Evolutionary conservation across 2,329 filamentous ascomycete genomes (phyloP).

Genomic region (Allantophomopsis cytisporea): DNA sequence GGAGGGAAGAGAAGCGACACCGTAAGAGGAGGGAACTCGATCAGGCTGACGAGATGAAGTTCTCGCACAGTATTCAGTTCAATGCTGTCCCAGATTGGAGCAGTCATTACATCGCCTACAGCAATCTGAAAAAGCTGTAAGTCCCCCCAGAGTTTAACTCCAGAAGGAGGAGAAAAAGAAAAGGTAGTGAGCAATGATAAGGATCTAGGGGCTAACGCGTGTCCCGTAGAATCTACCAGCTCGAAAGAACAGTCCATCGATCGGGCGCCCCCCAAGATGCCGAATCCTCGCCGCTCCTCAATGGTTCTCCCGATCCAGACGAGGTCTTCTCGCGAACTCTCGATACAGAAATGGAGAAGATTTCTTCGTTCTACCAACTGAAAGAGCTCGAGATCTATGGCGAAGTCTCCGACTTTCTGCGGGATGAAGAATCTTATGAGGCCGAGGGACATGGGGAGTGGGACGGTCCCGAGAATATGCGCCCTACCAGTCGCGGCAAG

Average conservation of each 20-base stretch:
- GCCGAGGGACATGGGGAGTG: slow-evolving; percentile 18
- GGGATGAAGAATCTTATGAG: slow-evolving; percentile 56
- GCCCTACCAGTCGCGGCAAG: slow-evolving; percentile 28
- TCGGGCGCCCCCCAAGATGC: slow-evolving; percentile 47
- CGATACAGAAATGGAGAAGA: slow-evolving; percentile 85
- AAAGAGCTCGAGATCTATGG: slow-evolving; percentile 82
- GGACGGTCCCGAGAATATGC: slow-evolving; percentile 18
- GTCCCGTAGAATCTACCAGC: slow-evolving; percentile 68
- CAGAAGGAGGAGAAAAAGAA: no score
- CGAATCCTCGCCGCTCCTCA: slow-evolving; percentile 75
- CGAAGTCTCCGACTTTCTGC: slow-evolving; percentile 65
- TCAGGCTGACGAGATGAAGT: slow-evolving; percentile 87
- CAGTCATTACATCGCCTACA: slow-evolving; percentile 94
- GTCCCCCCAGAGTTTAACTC: slow-evolving; percentile 18
- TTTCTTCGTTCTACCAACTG: slow-evolving; percentile 75
- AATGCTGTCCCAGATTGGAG: slow-evolving; percentile 99
- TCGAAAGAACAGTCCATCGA: slow-evolving; percentile 74
- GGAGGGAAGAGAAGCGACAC: slow-evolving; percentile 28
- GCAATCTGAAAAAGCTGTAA: slow-evolving; percentile 95
- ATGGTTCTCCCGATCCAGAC: slow-evolving; percentile 58
- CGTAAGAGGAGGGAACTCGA: slow-evolving; percentile 60
- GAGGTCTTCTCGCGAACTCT: slow-evolving; percentile 69
- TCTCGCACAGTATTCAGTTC: slow-evolving; percentile 98
- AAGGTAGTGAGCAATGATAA: no score
- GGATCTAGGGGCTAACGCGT: not conserved